Evolutionary conservation across 257 asterid species (phyloP).

Genomic region (Capsicum pubescens): DNA sequence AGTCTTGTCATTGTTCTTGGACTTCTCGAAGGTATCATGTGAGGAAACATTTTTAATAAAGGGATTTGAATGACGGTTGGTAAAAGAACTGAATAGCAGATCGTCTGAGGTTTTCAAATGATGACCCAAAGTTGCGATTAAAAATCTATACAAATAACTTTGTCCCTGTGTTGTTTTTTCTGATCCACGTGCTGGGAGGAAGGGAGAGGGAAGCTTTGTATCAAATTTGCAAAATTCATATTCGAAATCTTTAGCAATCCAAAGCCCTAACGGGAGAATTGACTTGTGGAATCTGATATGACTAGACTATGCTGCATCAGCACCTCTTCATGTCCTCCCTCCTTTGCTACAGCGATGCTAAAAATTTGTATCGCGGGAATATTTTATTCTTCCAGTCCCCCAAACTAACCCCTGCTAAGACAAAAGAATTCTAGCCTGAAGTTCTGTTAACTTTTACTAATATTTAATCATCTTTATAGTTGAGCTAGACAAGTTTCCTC

Average conservation of each 20-base stretch:
- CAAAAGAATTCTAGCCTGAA: neutral
- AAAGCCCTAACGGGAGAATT: neutral
- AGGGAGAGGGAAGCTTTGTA: neutral
- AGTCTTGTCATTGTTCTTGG: neutral
- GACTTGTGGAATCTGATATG: neutral
- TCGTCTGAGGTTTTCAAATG: neutral
- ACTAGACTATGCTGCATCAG: neutral
- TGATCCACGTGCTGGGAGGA: neutral
- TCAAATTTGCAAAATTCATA: neutral
- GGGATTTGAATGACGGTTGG: neutral
- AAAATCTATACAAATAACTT: neutral
- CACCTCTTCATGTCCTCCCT: slow-evolving; percentile 11
- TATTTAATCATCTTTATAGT: neutral
- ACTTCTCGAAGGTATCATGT: neutral
- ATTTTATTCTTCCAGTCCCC: neutral
- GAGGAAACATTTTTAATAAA: neutral
- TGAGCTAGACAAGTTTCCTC: neutral
- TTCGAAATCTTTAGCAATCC: neutral
- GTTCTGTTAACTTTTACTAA: neutral
- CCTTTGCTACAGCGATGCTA: neutral
- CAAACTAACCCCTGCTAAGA: neutral
- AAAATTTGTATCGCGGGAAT: neutral
- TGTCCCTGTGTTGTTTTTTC: neutral
- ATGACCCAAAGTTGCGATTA: neutral
- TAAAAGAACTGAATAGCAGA: neutral